Evolutionary conservation across 306 rosid species (phyloP).

Genomic region (Cercis canadensis): DNA sequence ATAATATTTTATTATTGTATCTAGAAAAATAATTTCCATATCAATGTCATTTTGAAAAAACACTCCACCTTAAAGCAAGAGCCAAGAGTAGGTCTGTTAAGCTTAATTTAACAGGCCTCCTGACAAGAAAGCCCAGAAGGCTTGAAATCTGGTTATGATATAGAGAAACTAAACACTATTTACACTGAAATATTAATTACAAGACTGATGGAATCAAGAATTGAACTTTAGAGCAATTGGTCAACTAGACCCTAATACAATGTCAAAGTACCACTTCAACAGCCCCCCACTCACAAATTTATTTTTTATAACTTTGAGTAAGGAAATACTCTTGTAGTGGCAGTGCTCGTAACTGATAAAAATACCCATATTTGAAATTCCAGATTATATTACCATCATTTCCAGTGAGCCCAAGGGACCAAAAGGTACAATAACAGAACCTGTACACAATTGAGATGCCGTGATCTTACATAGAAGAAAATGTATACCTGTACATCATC

Average conservation of each 20-base stretch:
- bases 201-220: neutral
- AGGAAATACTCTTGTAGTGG: neutral
- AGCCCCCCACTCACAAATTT: no score
- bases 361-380: conserved; percentile 9
- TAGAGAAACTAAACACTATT: neutral
- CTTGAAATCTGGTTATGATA: no score
- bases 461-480: conserved; percentile 3
- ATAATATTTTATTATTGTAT: no score
- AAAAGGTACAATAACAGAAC: neutral
- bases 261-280: neutral
- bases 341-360: neutral
- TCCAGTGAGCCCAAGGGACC: neutral
- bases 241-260: neutral
- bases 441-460: neutral
- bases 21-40: no score
- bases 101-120: no score
- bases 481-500: conserved; percentile 94
- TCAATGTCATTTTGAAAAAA: no score
- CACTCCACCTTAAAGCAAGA: no score
- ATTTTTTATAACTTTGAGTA: no score
- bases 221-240: neutral
- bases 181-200: neutral
- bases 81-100: no score
- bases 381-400: conserved; percentile 1
- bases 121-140: no score